Evolutionary conservation across 805 yeast species (phyloP), one percentile per base, ranked within the genome.

Genomic region (Kodamaea restingae): DNA sequence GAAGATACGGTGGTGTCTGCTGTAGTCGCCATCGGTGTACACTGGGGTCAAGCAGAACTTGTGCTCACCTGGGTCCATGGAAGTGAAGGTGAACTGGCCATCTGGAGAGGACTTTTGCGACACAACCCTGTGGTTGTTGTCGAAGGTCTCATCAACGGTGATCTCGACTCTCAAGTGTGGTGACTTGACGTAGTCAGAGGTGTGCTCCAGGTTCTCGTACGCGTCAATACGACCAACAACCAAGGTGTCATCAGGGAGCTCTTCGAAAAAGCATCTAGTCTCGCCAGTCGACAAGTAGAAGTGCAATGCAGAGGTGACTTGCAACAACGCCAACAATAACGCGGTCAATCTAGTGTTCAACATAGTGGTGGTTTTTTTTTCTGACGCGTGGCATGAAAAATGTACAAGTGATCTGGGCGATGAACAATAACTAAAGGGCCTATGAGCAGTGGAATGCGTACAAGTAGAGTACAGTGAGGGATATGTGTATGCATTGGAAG

Each of bases 51-150:
- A 66, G 64, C 97, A 88, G 51, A 90, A 73, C 52, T 74, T 73
- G 69, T 88, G 96, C 58, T 85, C 95, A 27, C 96, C 96, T 8
- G 82, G 68, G 39, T 84, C 95, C 33, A 79, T 65, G 1, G 96
- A 84, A 9, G 90, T 82, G 68, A 86, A 88, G 21, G 88, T 73
- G 60, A 87, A 84, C 45, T 81, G 81, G 11, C 88, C 85, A 28
- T 59, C 61, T 9, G 85, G 65, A 2, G 71, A 48, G 18, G 80
- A 77, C 52, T 71, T 77, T 59, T 87, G 95, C 43, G 71, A 60
- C 26, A 80, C 81, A 18, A 88, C 95, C 42, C 81, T 71, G 60
- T 90, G 91, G 60, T 84, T 76, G 56, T 81, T 79, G 63, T 88
- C 95, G 53, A 90, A 90, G 3, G 84, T 76, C 57, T 68, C 69